These are phyloP conservation scores for Eucalyptus albens DNA, from an alignment of 345 rosid species.

Conservation along the genomic window DNA sequence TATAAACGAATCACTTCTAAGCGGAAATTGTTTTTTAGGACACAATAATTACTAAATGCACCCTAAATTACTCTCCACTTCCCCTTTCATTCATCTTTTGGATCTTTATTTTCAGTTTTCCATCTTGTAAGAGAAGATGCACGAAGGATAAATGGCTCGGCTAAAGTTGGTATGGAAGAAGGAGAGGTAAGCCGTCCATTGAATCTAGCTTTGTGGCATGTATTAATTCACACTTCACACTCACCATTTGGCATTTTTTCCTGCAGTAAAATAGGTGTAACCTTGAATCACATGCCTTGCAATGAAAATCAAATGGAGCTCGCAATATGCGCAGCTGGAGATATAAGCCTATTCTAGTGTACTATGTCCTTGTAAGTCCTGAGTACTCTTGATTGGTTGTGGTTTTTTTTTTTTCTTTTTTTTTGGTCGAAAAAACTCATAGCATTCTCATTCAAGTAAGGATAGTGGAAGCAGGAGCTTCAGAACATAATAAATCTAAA, in stretches of 20 bases:
- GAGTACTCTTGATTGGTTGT: neutral
- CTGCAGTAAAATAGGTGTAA: neutral
- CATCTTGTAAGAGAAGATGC: constrained; percentile 5
- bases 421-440: no score
- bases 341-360: neutral
- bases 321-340: neutral
- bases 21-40: no score
- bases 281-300: neutral
- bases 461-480: no score
- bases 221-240: neutral
- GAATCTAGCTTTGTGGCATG: neutral
- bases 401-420: no score
- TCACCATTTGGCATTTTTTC: neutral
- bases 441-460: no score
- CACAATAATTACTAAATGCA: no score
- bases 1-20: no score
- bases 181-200: neutral
- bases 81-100: neutral
- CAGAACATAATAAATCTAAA: no score
- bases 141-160: constrained; percentile 5
- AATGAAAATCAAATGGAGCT: neutral
- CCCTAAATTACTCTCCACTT: neutral
- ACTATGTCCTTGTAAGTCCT: neutral
- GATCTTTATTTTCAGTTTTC: neutral
- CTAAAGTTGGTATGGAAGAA: constrained; percentile 6